These are phyloP conservation scores for Chalciporus piperatus DNA, from an alignment of 768 basidiomycete genomes.

Conservation along the genomic window DNA sequence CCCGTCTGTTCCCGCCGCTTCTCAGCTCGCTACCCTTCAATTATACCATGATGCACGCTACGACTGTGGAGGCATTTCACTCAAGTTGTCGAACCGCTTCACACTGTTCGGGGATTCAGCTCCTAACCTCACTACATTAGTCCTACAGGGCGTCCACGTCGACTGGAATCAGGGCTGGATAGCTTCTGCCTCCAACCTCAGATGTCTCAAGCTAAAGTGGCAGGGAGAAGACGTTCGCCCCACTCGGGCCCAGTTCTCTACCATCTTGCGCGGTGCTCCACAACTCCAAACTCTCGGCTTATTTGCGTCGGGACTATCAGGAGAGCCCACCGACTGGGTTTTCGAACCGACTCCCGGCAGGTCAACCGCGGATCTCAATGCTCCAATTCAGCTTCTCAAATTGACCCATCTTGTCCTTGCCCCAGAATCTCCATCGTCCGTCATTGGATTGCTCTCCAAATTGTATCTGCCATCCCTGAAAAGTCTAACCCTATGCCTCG, in stretches of 20 bases:
- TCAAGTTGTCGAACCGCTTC: conserved; percentile 37
- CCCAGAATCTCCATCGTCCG: conserved; percentile 48
- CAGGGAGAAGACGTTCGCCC: conserved; percentile 65
- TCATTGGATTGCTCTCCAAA: conserved; percentile 18
- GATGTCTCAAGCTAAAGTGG: conserved; percentile 57
- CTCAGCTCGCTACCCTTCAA: conserved; percentile 50
- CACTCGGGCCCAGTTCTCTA: conserved; percentile 48
- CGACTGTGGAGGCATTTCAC: too few species aligned
- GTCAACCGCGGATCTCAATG: conserved; percentile 20
- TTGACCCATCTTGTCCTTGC: conserved; percentile 43
- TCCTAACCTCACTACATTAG: conserved; percentile 49
- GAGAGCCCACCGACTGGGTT: too few species aligned
- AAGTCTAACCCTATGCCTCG: conserved; percentile 50
- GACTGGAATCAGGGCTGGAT: conserved; percentile 53
- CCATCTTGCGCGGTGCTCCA: conserved; percentile 53
- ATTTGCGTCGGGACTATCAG: conserved; percentile 52
- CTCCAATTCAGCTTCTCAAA: neutral
- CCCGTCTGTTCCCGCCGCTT: conserved; percentile 41
- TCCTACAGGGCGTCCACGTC: conserved; percentile 69
- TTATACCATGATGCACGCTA: conserved; percentile 54
- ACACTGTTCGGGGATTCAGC: conserved; percentile 50
- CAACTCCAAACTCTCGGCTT: conserved; percentile 52
- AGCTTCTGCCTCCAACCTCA: conserved; percentile 31
- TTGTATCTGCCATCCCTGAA: conserved; percentile 36
- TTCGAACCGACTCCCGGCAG: too few species aligned